These are phyloP conservation scores for Scheffersomyces coipomensis DNA, from an alignment of 805 yeast species.

Conservation along the genomic window DNA sequence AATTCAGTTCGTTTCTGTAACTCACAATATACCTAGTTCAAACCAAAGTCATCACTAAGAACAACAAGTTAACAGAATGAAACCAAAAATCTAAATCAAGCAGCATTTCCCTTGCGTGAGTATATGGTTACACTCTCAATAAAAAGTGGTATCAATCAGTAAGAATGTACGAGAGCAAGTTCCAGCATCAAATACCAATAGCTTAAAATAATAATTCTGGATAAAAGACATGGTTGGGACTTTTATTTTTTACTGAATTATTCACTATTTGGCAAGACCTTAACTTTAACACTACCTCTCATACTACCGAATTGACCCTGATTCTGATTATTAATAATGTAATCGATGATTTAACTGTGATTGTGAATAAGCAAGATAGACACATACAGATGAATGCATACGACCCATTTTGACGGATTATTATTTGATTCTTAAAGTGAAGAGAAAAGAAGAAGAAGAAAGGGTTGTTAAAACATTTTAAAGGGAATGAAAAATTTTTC, in stretches of 20 bases:
- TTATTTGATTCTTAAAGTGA: conserved; percentile 17
- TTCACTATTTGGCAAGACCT: conserved; percentile 31
- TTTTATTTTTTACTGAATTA: conserved; percentile 4
- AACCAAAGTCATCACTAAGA: too few species aligned
- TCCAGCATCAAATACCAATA: conserved; percentile 14
- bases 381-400: conserved; percentile 96
- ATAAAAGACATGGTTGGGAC: background rate
- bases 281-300: conserved; percentile 3
- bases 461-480: conserved; percentile 10
- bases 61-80: too few species aligned
- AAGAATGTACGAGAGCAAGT: conserved; percentile 4
- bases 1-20: too few species aligned
- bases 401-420: conserved; percentile 92
- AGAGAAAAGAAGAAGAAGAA: conserved; percentile 6
- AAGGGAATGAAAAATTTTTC: conserved; percentile 19
- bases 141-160: conserved; percentile 13
- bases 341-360: background rate
- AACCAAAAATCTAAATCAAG: background rate
- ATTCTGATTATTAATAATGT: conserved; percentile 4
- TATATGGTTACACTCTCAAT: conserved; percentile 9
- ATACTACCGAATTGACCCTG: conserved; percentile 9
- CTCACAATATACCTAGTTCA: too few species aligned
- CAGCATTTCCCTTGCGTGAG: conserved; percentile 1
- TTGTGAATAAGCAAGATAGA: background rate
- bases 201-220: conserved; percentile 13